These are phyloP conservation scores for Trypanosoma platydactyli DNA, from an alignment of 208 protist species.

Conservation along the genomic window DNA sequence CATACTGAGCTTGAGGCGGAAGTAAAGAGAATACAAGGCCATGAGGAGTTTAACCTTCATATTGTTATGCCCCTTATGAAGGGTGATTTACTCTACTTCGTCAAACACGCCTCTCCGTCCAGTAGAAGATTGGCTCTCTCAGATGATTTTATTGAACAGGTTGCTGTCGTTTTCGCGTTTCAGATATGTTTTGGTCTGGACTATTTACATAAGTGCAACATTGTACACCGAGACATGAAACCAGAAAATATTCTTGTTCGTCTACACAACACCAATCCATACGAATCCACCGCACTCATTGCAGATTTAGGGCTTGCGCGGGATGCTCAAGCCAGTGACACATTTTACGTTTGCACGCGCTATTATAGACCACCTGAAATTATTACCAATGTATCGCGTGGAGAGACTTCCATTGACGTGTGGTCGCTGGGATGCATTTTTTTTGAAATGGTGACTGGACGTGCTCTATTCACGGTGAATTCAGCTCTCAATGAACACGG, in stretches of 20 bases:
- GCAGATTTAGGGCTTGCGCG: constrained; percentile 91
- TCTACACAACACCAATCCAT: constrained; percentile 54
- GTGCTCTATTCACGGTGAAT: constrained; percentile 92
- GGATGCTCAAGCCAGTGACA: constrained; percentile 74
- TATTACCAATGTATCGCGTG: constrained; percentile 76
- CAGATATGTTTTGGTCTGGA: constrained; percentile 89
- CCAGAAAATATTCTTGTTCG: constrained; percentile 96
- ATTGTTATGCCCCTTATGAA: constrained; percentile 91
- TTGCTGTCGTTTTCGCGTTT: constrained; percentile 78
- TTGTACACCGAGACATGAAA: constrained; percentile 97
- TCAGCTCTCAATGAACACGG: constrained; percentile 71
- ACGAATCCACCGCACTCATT: constrained; percentile 70
- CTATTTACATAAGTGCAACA: constrained; percentile 85
- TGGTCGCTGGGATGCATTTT: constrained; percentile 96
- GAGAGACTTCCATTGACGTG: constrained; percentile 85
- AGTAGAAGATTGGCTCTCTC: constrained; percentile 25
- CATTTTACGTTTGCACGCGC: constrained; percentile 93
- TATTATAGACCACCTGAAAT: constrained; percentile 97
- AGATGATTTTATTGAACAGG: constrained; percentile 50
- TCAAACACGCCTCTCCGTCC: constrained; percentile 30
- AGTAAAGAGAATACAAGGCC: constrained; percentile 29
- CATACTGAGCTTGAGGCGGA: constrained; percentile 37
- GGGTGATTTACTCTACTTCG: constrained; percentile 81
- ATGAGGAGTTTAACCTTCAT: constrained; percentile 76
- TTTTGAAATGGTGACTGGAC: constrained; percentile 90